Conservation (phyloP, 768 basidiomycete species). For the Trametes elegans region DNA sequence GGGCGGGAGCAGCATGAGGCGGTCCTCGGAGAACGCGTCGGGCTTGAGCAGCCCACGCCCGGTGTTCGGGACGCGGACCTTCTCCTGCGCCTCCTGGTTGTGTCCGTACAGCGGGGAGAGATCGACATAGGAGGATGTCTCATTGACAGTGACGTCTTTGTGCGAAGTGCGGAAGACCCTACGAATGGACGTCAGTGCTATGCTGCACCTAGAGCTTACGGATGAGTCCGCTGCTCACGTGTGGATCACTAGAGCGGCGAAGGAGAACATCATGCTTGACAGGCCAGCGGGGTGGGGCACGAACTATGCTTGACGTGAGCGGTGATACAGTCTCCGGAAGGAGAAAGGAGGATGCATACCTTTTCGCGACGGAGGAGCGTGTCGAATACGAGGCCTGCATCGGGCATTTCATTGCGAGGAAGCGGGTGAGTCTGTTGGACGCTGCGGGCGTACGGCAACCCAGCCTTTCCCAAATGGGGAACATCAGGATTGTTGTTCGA, state of each 20-base stretch:
- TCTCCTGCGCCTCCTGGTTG: slow-evolving; percentile 56
- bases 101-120: slow-evolving; percentile 82
- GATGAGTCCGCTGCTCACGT: slow-evolving; percentile 44
- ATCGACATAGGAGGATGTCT: slow-evolving; percentile 87
- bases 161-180: slow-evolving; percentile 86
- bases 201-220: background rate
- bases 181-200: no score
- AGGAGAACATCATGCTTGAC: slow-evolving; percentile 77
- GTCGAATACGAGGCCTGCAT: slow-evolving; percentile 80
- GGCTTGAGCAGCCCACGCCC: slow-evolving; percentile 68
- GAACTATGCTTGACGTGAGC: slow-evolving; percentile 45
- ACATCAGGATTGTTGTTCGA: slow-evolving; percentile 67
- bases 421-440: slow-evolving; percentile 70
- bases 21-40: slow-evolving; percentile 77
- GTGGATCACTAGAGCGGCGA: slow-evolving; percentile 82
- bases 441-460: slow-evolving; percentile 77
- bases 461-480: slow-evolving; percentile 76
- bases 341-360: slow-evolving; percentile 34
- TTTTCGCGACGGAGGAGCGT: slow-evolving; percentile 70
- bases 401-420: slow-evolving; percentile 68
- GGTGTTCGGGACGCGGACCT: slow-evolving; percentile 51
- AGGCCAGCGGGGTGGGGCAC: slow-evolving; percentile 75
- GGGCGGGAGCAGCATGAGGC: slow-evolving; percentile 77
- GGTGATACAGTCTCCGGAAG: background rate
- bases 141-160: slow-evolving; percentile 63